These are phyloP conservation scores for Tilletia caries DNA, from an alignment of 1,284 basidiomycete species.

Conservation along the genomic window DNA sequence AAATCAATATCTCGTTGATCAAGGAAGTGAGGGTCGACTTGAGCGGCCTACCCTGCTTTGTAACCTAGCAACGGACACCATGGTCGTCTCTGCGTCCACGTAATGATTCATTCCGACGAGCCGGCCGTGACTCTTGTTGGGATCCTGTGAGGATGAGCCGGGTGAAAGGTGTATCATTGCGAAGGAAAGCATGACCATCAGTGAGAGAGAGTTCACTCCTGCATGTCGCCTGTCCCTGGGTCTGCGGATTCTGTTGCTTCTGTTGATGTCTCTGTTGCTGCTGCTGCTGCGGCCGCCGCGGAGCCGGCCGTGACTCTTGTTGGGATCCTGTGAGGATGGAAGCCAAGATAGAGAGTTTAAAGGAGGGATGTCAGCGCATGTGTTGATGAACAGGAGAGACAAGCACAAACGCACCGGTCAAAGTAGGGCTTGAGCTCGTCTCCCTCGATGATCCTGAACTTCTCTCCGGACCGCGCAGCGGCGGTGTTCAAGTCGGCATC, in stretches of 20 bases:
- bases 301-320: constrained; percentile 14
- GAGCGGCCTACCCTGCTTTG: no score
- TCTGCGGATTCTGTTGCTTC: background rate
- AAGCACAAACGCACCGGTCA: constrained; percentile 23
- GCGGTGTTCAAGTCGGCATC: constrained; percentile 42
- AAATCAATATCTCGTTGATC: no score
- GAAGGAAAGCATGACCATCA: no score
- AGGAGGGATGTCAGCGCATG: background rate
- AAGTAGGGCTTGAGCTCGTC: constrained; percentile 45
- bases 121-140: constrained; percentile 17
- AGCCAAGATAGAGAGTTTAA: background rate
- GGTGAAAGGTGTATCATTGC: no score
- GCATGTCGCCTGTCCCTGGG: no score
- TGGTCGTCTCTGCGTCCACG: no score
- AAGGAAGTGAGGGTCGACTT: no score
- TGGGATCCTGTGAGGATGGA: constrained; percentile 19
- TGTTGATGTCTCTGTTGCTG: constrained; percentile 5
- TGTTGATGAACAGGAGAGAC: background rate
- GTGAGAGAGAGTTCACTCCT: no score
- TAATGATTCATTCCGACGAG: no score
- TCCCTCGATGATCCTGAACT: constrained; percentile 48
- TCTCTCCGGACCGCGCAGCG: constrained; percentile 36
- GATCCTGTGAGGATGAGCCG: constrained; percentile 15
- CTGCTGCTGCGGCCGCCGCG: constrained; percentile 9
- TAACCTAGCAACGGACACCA: no score